Evolutionary conservation across 805 yeast species (phyloP).

Genomic region (Starmerella stellata): DNA sequence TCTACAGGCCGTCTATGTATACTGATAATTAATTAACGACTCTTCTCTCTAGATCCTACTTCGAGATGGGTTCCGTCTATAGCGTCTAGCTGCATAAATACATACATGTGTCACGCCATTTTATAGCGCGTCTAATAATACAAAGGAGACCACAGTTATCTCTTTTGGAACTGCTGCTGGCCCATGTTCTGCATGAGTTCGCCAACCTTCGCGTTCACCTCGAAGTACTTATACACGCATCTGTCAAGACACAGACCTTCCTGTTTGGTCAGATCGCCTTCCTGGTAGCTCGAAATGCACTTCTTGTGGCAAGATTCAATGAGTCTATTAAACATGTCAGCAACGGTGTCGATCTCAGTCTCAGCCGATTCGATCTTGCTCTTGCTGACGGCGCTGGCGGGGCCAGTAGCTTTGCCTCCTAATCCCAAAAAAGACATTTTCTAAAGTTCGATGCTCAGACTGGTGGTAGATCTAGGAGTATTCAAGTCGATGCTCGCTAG

Average conservation of each 20-base stretch:
- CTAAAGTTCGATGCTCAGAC: too few species aligned
- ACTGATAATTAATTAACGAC: not conserved
- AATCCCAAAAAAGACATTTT: conserved; percentile 33
- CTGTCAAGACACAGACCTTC: conserved; percentile 84
- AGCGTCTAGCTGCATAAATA: too few species aligned
- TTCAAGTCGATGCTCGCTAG: too few species aligned
- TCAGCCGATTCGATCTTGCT: conserved; percentile 56
- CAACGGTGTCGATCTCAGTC: conserved; percentile 90
- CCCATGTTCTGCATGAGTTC: conserved; percentile 31
- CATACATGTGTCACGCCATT: too few species aligned
- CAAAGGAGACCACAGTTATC: not conserved
- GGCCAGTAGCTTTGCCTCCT: conserved; percentile 29
- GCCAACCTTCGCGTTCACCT: conserved; percentile 85
- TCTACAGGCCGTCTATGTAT: not conserved
- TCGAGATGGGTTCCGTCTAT: too few species aligned
- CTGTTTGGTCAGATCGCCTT: conserved; percentile 56
- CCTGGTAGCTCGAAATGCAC: conserved; percentile 53
- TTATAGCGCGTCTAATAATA: too few species aligned
- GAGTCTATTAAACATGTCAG: conserved; percentile 87
- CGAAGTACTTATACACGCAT: conserved; percentile 90
- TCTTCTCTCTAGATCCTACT: too few species aligned
- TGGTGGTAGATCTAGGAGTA: too few species aligned
- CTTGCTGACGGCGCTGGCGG: conserved; percentile 14
- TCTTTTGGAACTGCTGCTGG: conserved; percentile 10
- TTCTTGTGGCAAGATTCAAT: conserved; percentile 78